Conservation (phyloP, 352 stramenopile genomes). For the Labyrinthula sp. region DNA sequence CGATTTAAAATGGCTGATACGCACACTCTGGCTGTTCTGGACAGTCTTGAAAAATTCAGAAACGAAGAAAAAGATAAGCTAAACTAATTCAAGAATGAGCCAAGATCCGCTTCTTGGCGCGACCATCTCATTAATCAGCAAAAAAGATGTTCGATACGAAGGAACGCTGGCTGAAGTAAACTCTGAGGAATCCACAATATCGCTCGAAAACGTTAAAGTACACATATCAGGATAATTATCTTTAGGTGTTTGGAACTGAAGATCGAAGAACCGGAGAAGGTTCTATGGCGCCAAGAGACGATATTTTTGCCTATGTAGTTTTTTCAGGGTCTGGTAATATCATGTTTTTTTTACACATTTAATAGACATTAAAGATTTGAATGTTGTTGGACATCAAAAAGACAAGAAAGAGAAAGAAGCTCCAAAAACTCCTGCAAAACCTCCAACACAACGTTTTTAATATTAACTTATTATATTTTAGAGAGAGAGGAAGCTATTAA, state of each 20-base stretch:
- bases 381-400: too few relatives aligned
- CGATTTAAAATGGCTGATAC: too few relatives aligned
- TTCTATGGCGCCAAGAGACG: constrained; percentile 28
- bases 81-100: neutral
- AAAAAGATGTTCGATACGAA: constrained; percentile 31
- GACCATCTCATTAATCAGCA: constrained; percentile 28
- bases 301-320: constrained; percentile 31
- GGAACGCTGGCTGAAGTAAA: constrained; percentile 31
- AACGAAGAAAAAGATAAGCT: neutral
- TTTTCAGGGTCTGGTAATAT: constrained; percentile 29
- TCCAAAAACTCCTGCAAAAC: too few relatives aligned
- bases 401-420: too few relatives aligned
- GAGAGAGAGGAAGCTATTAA: too few relatives aligned
- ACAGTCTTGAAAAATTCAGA: too few relatives aligned
- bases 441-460: too few relatives aligned
- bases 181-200: constrained; percentile 28
- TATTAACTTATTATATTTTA: too few relatives aligned
- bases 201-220: constrained; percentile 31
- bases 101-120: constrained; percentile 28
- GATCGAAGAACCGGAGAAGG: constrained; percentile 24
- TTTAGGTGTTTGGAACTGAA: constrained; percentile 30
- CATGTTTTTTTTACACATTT: too few relatives aligned
- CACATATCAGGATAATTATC: too few relatives aligned
- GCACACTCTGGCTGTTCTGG: too few relatives aligned
- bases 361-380: too few relatives aligned